Percentiles rank a stretch among this genome's conserved stretches.
Evolutionary conservation across 495 filamentous ascomycete genomes (phyloP).

Genomic region (Xylaria cubensis): DNA sequence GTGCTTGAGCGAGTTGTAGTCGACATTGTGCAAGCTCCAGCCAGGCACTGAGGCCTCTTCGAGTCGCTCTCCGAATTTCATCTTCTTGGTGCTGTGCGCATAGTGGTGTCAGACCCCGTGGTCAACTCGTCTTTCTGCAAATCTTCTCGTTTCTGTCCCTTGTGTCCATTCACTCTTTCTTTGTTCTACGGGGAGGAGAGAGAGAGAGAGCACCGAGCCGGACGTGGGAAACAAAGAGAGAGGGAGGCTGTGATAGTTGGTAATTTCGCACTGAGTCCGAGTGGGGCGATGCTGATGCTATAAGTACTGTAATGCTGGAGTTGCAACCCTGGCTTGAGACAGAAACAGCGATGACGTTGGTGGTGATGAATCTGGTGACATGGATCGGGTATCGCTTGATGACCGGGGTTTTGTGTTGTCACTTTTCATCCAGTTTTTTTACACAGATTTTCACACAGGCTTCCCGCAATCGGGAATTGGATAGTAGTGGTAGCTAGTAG

Average conservation of each 20-base stretch:
- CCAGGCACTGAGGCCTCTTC: constrained; percentile 62
- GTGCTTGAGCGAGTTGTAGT: constrained; percentile 78
- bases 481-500: background rate
- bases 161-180: background rate
- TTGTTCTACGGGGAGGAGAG: background rate
- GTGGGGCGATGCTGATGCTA: constrained; percentile 7
- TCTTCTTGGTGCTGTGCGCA: constrained; percentile 40
- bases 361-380: constrained; percentile 8
- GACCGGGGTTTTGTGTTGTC: background rate
- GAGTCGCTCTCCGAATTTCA: constrained; percentile 75
- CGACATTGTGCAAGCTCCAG: constrained; percentile 68
- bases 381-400: constrained; percentile 4
- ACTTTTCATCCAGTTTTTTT: background rate
- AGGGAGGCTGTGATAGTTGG: background rate
- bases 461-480: background rate
- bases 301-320: background rate
- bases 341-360: constrained; percentile 16
- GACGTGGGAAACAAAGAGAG: background rate
- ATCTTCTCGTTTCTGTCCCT: background rate
- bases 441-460: background rate
- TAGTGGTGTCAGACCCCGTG: constrained; percentile 6
- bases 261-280: constrained; percentile 1
- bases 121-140: constrained; percentile 4
- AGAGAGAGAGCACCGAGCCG: background rate
- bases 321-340: background rate